A percentile compares a stretch with the other conserved stretches of the same genome.
These are phyloP conservation scores for Chlamydomonas sp. DNA, from an alignment of 139 green algal genomes.

Conservation along the genomic window DNA sequence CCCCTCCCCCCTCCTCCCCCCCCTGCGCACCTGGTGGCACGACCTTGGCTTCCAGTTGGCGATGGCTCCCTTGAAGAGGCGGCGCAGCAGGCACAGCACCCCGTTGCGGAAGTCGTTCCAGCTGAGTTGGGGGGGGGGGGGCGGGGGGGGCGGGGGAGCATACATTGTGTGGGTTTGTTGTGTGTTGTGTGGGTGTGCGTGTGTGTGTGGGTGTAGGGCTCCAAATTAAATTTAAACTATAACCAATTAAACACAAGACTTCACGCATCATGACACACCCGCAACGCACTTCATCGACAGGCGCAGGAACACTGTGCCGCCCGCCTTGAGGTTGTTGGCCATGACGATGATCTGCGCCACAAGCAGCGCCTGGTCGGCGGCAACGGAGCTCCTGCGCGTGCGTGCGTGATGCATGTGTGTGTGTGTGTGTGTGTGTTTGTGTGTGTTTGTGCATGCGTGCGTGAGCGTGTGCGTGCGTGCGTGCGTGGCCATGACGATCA, in stretches of 20 bases:
- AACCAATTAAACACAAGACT: neutral
- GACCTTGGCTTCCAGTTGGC: constrained; percentile 30
- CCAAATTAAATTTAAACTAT: constrained; percentile 1
- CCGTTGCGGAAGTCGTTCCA: constrained; percentile 28
- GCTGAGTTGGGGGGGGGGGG: too few species aligned
- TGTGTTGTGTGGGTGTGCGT: neutral
- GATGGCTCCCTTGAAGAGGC: constrained; percentile 24
- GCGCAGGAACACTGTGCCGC: constrained; percentile 24
- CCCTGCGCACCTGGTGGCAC: constrained; percentile 25
- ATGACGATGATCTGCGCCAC: constrained; percentile 33
- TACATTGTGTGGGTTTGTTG: neutral
- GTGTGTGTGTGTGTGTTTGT: too few species aligned
- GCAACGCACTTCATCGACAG: constrained; percentile 26
- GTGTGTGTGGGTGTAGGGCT: neutral
- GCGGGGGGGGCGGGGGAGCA: too few species aligned
- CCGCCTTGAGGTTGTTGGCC: constrained; percentile 26
- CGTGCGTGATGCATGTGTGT: too few species aligned
- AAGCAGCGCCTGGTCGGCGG: constrained; percentile 25
- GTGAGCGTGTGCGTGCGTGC: neutral
- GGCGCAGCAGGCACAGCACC: constrained; percentile 28
- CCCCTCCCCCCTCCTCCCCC: too few species aligned
- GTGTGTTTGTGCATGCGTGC: too few species aligned
- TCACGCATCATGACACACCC: neutral
- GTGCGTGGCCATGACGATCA: neutral
- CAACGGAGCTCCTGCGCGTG: constrained; percentile 5